Percentiles rank a stretch among this genome's conserved stretches.
phyloP scores from a whole-genome alignment of 306 rosid genomes.

The Alnus rubra region DNA sequence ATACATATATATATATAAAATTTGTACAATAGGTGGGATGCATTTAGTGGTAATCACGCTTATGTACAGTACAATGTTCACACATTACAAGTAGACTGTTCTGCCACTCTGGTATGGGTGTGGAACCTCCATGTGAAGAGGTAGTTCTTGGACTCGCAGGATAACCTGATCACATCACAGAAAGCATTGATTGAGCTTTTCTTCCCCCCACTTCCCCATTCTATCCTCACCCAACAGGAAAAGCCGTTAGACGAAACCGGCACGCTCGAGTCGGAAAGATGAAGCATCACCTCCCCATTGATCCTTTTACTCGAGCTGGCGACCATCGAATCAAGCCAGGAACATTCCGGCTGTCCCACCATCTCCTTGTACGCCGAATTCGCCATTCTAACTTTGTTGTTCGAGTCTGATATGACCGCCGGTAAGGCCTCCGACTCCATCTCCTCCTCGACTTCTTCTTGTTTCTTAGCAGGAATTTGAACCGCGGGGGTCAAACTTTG shows the following conservation, averaged over 20 bases:
- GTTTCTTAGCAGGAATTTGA: slow-evolving; percentile 35
- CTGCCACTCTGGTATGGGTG: slow-evolving; percentile 50
- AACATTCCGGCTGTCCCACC: slow-evolving; percentile 89
- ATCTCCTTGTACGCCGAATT: slow-evolving; percentile 85
- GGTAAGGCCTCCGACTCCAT: slow-evolving; percentile 74
- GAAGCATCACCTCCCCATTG: slow-evolving; percentile 71
- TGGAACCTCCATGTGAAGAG: slow-evolving; percentile 89
- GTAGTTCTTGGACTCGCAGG: slow-evolving; percentile 75
- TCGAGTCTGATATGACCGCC: slow-evolving; percentile 74
- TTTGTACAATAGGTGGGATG: neutral
- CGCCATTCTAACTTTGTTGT: slow-evolving; percentile 70
- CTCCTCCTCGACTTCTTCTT: slow-evolving; percentile 63
- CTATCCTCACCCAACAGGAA: slow-evolving; percentile 92
- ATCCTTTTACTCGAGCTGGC: slow-evolving; percentile 62
- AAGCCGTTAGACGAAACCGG: slow-evolving; percentile 68
- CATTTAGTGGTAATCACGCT: slow-evolving; percentile 3
- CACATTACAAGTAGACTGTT: slow-evolving; percentile 45
- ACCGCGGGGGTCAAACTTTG: neutral
- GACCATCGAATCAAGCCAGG: slow-evolving; percentile 74
- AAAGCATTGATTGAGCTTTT: slow-evolving; percentile 54
- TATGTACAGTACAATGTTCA: slow-evolving; percentile 26
- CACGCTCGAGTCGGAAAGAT: slow-evolving; percentile 44
- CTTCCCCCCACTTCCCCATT: slow-evolving; percentile 57
- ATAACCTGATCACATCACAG: slow-evolving; percentile 66
- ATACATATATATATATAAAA: too few species aligned